Conservation (phyloP, 2,329 filamentous ascomycete species). For the Hypoxylon sp. region DNA sequence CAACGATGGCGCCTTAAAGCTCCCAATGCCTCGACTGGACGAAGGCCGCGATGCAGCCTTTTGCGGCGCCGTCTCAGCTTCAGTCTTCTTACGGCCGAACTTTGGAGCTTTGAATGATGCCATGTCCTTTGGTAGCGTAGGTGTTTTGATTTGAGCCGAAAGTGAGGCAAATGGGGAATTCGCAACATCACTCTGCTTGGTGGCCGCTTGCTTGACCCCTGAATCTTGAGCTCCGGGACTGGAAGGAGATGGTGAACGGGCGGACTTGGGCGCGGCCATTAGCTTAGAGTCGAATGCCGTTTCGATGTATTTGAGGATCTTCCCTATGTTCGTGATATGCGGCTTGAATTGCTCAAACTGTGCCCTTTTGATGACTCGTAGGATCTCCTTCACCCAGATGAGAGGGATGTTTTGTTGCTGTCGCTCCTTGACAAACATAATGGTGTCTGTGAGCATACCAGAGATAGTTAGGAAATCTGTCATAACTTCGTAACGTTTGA, state of each 20-base stretch:
- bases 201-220: not conserved
- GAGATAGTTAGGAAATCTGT: constrained; percentile 46
- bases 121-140: constrained; percentile 27
- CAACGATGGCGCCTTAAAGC: constrained; percentile 35
- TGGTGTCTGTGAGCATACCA: constrained; percentile 44
- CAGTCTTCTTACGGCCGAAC: constrained; percentile 31
- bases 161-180: constrained; percentile 19
- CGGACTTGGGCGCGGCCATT: not conserved
- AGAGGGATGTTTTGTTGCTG: constrained; percentile 45
- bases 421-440: constrained; percentile 46
- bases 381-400: constrained; percentile 45
- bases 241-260: constrained; percentile 1
- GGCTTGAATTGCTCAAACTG: constrained; percentile 41
- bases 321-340: constrained; percentile 42
- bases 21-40: constrained; percentile 20
- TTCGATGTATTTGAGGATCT: constrained; percentile 46
- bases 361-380: constrained; percentile 39
- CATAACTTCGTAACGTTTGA: constrained; percentile 46
- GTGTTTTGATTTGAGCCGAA: constrained; percentile 27
- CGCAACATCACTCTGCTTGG: not conserved
- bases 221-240: not conserved
- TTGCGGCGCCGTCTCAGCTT: constrained; percentile 11
- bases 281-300: constrained; percentile 30
- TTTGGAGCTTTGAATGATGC: constrained; percentile 31
- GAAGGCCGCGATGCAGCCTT: constrained; percentile 3